These are phyloP conservation scores for Candida sphagnicola DNA, from an alignment of 805 yeast genomes.

Conservation along the genomic window DNA sequence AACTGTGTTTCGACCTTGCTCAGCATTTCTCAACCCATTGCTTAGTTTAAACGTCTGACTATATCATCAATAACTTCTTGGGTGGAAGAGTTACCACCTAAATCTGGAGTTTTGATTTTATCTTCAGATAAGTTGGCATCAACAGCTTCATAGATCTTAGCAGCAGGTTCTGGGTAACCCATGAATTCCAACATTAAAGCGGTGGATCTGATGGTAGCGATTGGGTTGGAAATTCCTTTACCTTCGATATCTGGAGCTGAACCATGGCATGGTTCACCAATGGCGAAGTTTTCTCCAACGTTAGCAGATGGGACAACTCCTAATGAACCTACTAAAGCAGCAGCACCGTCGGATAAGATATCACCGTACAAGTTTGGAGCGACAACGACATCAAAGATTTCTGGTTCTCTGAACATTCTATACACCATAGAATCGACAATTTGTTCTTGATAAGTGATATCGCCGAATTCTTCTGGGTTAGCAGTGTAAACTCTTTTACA, in stretches of 20 bases:
- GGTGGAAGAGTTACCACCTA: slow-evolving; percentile 88
- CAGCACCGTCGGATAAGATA: slow-evolving; percentile 95
- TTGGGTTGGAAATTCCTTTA: slow-evolving; percentile 89
- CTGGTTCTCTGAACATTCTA: slow-evolving; percentile 98
- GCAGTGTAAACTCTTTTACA: slow-evolving; percentile 57
- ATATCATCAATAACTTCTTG: slow-evolving; percentile 85
- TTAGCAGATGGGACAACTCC: slow-evolving; percentile 99
- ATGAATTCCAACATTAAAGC: slow-evolving; percentile 95
- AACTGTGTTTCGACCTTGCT: not conserved
- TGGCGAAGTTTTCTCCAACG: slow-evolving; percentile 93
- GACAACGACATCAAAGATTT: slow-evolving; percentile 94
- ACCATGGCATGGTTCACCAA: slow-evolving; percentile 99
- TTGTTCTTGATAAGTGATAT: slow-evolving; percentile 81
- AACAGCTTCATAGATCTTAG: slow-evolving; percentile 88
- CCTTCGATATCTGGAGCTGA: slow-evolving; percentile 99
- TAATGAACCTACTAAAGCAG: slow-evolving; percentile 94
- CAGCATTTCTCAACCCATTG: not conserved
- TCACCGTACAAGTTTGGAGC: slow-evolving; percentile 99
- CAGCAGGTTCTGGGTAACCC: slow-evolving; percentile 88
- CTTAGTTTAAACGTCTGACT: slow-evolving; percentile 43
- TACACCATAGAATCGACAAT: slow-evolving; percentile 99
- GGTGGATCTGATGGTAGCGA: slow-evolving; percentile 96
- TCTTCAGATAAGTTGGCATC: slow-evolving; percentile 87
- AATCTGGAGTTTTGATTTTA: slow-evolving; percentile 81
- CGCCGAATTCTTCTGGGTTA: slow-evolving; percentile 52